These are phyloP conservation scores for Helicocarpus griseus DNA, from an alignment of 2,329 filamentous ascomycete species.

Conservation along the genomic window DNA sequence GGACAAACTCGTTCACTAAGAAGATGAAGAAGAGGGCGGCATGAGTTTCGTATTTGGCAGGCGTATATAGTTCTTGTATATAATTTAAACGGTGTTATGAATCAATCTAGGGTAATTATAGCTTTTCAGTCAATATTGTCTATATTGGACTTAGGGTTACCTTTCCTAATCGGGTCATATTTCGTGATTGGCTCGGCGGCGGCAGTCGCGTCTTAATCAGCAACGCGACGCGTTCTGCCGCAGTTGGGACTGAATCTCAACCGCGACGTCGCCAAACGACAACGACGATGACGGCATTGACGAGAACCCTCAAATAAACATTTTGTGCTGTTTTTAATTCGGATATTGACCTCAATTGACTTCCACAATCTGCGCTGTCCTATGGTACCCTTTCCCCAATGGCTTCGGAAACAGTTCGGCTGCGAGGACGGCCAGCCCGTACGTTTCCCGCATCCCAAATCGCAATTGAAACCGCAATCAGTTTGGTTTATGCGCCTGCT, in stretches of 20 bases:
- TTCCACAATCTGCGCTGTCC: conserved; percentile 21
- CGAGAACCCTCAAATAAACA: background rate
- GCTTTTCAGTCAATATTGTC: background rate
- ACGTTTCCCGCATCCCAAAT: conserved; percentile 17
- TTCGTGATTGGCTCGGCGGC: background rate
- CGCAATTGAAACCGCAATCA: background rate
- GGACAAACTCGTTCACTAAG: background rate
- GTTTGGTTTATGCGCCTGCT: conserved; percentile 4
- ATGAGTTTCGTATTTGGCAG: background rate
- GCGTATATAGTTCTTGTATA: too few relatives aligned
- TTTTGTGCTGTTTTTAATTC: background rate
- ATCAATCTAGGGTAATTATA: too few relatives aligned
- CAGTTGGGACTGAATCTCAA: background rate
- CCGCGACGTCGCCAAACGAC: background rate
- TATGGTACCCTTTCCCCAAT: conserved; percentile 42
- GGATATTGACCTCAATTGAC: background rate
- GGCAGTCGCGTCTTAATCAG: background rate
- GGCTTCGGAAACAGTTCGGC: conserved; percentile 27
- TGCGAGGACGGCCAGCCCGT: conserved; percentile 40
- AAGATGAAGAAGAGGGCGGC: background rate
- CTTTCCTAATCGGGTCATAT: background rate
- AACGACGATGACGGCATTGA: background rate
- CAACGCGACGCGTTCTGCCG: background rate
- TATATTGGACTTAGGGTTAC: background rate
- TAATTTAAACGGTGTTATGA: too few relatives aligned